Base-by-base conservation (phyloP, 108 stramenopile genomes). In the Poteriospumella lacustris region DNA sequence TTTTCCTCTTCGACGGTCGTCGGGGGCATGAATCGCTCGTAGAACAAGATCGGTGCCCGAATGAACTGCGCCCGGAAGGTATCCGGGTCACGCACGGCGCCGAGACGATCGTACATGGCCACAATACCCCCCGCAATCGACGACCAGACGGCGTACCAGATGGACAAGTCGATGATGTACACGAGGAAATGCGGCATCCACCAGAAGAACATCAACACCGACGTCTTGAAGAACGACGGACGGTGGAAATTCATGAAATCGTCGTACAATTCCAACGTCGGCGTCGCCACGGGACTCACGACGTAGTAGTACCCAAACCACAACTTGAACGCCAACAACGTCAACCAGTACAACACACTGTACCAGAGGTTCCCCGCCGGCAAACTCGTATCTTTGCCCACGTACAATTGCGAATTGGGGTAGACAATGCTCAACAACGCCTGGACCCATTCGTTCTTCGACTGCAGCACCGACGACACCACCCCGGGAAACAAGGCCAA, bases 161-260 rank as follows among this genome's bases (percentile, higher is more conserved):
- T 98, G 64, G 91, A 90, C 89, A 89, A 93, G 78, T 98, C 97
- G 76, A 98, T 94, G 59, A 93, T 77, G 85, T 95, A 98, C 2
- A 98, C 94, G 77, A 93, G 81, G 79, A 95, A 94, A 67, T 95
- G 94, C 0, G 97, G 97, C 34, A 90, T 75, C 97, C 97, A 98
- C 42, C 94, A n/a, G 15, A 77, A 83, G 79, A 95, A 82, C 0
- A 86, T 81, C 31, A 96, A 81, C 39, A 94, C 77, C 34, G 79
- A 44, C 36, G 59, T 79, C 44, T 67, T 42, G 40, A 5, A 29
- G 2, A 81, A 1, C 43, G 39, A 60, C 90, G 92, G 90, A 79
- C 88, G 89, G 2, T 91, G 92, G 77, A 89, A 95, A 76, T 98
- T 98, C 44, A 93, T 82, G 76, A 93, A 96, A 83, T 98, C 97